Evolutionary conservation across 75 land plant species (phyloP).

Genomic region (Cupressus sempervirens): DNA sequence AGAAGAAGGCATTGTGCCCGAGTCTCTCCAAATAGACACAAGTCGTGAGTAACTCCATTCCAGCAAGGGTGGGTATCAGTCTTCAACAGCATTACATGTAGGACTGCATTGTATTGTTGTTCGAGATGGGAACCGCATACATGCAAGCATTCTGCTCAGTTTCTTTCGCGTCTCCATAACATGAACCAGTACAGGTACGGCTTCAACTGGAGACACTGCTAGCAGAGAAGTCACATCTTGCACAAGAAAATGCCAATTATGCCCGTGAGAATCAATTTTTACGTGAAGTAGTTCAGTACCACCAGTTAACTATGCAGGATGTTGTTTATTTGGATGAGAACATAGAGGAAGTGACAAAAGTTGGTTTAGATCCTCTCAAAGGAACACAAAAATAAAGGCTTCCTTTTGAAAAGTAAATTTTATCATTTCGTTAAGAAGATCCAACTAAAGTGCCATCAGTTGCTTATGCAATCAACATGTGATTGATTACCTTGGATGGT

Average conservation of each 20-base stretch:
- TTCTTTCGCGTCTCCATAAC: too few species aligned
- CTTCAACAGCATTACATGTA: too few species aligned
- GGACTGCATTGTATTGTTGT: too few species aligned
- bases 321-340: conserved; percentile 57
- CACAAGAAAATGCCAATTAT: conserved; percentile 73
- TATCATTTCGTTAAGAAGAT: background rate
- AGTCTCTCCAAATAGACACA: too few species aligned
- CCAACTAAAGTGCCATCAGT: background rate
- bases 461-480: background rate
- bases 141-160: too few species aligned
- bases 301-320: conserved; percentile 76
- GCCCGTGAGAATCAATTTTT: conserved; percentile 80
- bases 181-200: too few species aligned
- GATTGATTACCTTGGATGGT: background rate
- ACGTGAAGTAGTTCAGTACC: conserved; percentile 75
- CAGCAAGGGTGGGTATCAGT: too few species aligned
- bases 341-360: conserved; percentile 55
- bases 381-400: background rate
- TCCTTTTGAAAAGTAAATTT: conserved; percentile 9
- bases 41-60: too few species aligned
- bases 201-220: conserved; percentile 81
- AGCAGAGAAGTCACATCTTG: conserved; percentile 80
- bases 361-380: conserved; percentile 8
- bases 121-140: too few species aligned
- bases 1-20: too few species aligned